These are phyloP conservation scores for Gracilaria gracilis DNA, from an alignment of 23 red algal species.

Conservation along the genomic window DNA sequence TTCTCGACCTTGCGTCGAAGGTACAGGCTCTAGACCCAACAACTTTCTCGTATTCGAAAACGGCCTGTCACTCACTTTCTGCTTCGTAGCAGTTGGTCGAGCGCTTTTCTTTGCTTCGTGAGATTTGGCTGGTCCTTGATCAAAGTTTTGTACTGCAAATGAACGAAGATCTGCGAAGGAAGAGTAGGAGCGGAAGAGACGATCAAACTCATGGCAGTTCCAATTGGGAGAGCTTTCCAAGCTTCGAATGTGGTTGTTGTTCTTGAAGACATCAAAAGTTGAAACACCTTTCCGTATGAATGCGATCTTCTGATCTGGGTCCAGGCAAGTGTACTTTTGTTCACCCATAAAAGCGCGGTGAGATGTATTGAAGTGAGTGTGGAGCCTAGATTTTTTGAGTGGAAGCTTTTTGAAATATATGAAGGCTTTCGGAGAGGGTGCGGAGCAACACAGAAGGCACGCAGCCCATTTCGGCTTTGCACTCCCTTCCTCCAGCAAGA, in stretches of 20 bases:
- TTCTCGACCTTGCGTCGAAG: background rate
- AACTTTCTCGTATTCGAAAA: no score
- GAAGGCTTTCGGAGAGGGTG: background rate
- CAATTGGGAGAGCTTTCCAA: background rate
- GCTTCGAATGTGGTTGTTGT: background rate
- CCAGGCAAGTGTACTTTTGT: no score
- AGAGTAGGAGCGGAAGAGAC: background rate
- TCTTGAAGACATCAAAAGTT: background rate
- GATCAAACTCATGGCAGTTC: background rate
- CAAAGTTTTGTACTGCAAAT: background rate
- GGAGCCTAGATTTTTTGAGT: background rate
- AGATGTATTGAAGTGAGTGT: background rate
- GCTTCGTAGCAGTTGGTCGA: background rate
- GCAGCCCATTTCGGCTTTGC: background rate
- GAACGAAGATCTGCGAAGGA: background rate
- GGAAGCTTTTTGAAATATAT: conserved; percentile 1
- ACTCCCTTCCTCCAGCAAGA: background rate
- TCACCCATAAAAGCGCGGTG: background rate
- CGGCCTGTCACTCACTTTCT: background rate
- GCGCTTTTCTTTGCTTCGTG: no score
- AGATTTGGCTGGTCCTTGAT: background rate
- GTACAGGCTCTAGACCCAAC: no score
- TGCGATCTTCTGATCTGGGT: background rate
- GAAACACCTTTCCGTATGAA: background rate
- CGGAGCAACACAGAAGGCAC: background rate